A percentile compares a stretch with the other conserved stretches of the same genome.
Conservation (phyloP, 2,329 filamentous ascomycete genomes). For the Rhinocladiella similis region DNA sequence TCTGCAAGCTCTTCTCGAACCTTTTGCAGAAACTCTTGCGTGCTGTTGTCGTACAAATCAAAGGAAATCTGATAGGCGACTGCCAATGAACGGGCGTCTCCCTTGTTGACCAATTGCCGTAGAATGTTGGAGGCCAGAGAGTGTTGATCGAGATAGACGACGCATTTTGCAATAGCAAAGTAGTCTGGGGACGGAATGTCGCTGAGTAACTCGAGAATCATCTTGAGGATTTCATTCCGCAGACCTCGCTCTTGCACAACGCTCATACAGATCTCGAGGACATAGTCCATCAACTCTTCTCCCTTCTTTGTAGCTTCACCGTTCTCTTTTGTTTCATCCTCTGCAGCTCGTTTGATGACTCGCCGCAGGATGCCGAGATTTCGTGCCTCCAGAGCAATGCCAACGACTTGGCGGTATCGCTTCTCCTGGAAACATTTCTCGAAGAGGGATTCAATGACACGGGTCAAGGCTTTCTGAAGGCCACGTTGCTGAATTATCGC, state of each 20-base stretch:
- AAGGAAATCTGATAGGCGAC: conserved; percentile 97
- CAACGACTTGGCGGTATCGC: conserved; percentile 92
- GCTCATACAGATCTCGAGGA: conserved; percentile 94
- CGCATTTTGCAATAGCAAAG: conserved; percentile 96
- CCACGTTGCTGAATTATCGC: conserved; percentile 69
- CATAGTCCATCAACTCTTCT: conserved; percentile 96
- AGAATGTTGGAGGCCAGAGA: conserved; percentile 87
- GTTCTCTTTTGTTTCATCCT: conserved; percentile 73
- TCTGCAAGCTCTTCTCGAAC: conserved; percentile 78
- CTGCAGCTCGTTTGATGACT: conserved; percentile 84
- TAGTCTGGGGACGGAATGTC: conserved; percentile 92
- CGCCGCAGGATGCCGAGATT: conserved; percentile 83
- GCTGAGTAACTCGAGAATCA: conserved; percentile 93
- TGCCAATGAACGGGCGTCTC: conserved; percentile 74
- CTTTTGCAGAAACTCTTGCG: conserved; percentile 91
- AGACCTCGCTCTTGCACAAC: conserved; percentile 91
- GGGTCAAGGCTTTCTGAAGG: conserved; percentile 77
- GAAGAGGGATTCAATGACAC: conserved; percentile 84
- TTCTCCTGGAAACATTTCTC: conserved; percentile 83
- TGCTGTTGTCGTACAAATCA: conserved; percentile 97
- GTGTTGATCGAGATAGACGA: conserved; percentile 91
- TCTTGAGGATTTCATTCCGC: conserved; percentile 77
- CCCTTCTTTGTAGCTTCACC: conserved; percentile 60
- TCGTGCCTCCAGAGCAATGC: conserved; percentile 92
- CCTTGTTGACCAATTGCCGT: conserved; percentile 74